These are phyloP conservation scores for Scheffersomyces quercinus DNA, from an alignment of 1,139 yeast genomes.

Conservation along the genomic window DNA sequence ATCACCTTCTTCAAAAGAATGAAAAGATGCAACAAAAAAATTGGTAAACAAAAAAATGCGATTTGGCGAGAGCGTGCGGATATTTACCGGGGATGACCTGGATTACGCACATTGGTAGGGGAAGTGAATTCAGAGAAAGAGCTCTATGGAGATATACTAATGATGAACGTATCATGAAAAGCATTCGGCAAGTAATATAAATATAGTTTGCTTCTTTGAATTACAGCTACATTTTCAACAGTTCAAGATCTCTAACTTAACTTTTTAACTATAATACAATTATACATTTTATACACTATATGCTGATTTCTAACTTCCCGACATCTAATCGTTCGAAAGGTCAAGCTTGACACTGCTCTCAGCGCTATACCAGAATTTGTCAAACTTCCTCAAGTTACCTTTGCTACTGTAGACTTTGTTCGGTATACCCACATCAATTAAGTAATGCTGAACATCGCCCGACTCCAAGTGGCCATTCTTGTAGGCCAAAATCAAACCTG, in stretches of 20 bases:
- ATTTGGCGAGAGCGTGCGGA: too few relatives aligned
- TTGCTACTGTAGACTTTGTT: constrained; percentile 42
- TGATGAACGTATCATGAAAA: too few relatives aligned
- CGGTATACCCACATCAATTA: constrained; percentile 79
- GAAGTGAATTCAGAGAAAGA: not conserved
- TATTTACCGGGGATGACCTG: too few relatives aligned
- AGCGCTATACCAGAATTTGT: constrained; percentile 44
- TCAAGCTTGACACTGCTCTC: constrained; percentile 33
- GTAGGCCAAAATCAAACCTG: constrained; percentile 65
- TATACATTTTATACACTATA: too few relatives aligned
- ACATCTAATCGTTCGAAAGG: constrained; percentile 12
- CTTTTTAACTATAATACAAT: constrained; percentile 1
- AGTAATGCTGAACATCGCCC: constrained; percentile 51
- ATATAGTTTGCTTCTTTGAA: not conserved
- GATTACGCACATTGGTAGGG: too few relatives aligned
- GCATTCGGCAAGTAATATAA: not conserved
- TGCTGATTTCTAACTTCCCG: too few relatives aligned
- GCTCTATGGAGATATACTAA: not conserved
- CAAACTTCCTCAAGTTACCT: constrained; percentile 45
- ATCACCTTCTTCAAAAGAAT: too few relatives aligned
- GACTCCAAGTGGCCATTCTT: constrained; percentile 38
- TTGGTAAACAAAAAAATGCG: too few relatives aligned
- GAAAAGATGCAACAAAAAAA: too few relatives aligned
- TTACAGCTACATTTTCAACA: not conserved
- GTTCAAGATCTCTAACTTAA: too few relatives aligned